Evolutionary conservation across 1,284 basidiomycete genomes (phyloP), one percentile per base, ranked within the genome.

Genomic region (Marasmius oreades): DNA sequence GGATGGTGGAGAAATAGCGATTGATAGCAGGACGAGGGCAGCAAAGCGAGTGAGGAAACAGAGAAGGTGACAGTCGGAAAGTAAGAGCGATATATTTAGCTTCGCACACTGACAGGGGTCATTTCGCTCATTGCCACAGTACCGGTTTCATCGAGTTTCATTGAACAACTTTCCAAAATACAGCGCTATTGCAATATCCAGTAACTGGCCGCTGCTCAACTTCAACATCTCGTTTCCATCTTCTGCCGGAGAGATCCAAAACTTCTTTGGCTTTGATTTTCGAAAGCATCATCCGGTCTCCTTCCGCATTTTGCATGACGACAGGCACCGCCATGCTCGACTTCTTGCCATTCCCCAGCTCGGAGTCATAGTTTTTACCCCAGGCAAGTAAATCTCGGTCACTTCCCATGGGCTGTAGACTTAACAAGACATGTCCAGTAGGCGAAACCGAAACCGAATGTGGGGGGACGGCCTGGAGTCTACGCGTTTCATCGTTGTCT

Each of bases 261-360:
- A 92, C 83, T 43, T 79, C 77, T 45, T 77, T 80, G n/a, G 80
- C 79, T 55, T 67, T 78, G 60, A 71, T 76, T 62, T 67, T 74
- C 57, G 70, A 73, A 60, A 88, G 70, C 77, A 85, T 81, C 60
- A 88, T 73, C 58, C 84, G 76, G 50, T 76, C 78, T 4, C 77
- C 84, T 55, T 78, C 79, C 1, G 74, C 69, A n/a, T 72, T 70
- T 56, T 77, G 73, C 57, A 88, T 69, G 22, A 74, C 72, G 16
- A 81, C 79, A 0, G 95, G 94, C 14, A 84, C 74, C 0, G 90
- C 80, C 7, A 88, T 66, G 66, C 89, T 93, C 4, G 85, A 80
- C 55, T 88, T 82, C 69, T 88, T 93, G 42, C 92, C 92, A 59
- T 87, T 95, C 4, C 95, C 95, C 5, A 95, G 79, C 70, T 95